Conservation (phyloP, 2,329 filamentous ascomycete genomes). For the Hymenoscyphus fraxineus region DNA sequence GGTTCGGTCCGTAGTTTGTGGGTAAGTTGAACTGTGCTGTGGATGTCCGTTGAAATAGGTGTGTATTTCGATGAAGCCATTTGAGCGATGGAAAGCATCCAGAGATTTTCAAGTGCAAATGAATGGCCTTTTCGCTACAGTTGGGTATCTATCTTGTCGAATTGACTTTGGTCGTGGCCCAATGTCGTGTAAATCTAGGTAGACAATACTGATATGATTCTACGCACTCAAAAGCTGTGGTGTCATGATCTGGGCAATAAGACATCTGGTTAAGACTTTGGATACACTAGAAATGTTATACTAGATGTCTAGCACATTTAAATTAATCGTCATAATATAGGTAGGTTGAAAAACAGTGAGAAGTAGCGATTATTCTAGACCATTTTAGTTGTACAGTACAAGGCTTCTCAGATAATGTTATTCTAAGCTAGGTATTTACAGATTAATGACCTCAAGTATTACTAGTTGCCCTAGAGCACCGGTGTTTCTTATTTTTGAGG, state of each 20-base stretch:
- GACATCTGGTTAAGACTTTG: no score
- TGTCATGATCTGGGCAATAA: not conserved
- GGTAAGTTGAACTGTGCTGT: not conserved
- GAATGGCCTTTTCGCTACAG: not conserved
- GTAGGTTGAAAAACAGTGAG: no score
- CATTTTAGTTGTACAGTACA: no score
- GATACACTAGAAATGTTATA: no score
- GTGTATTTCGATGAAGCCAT: not conserved
- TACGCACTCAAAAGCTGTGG: not conserved
- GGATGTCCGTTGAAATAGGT: not conserved
- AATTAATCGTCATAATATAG: no score
- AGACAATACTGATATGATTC: not conserved
- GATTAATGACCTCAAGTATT: not conserved
- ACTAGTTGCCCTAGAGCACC: not conserved
- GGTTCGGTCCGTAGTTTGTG: not conserved
- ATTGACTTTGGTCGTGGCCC: not conserved
- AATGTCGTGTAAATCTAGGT: not conserved
- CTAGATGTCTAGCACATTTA: no score
- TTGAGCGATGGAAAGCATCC: not conserved
- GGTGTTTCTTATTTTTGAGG: not conserved
- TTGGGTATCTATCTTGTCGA: not conserved
- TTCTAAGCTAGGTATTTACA: no score
- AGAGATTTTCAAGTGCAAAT: not conserved
- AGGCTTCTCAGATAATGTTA: no score
- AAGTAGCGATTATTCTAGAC: no score